Percentiles rank a stretch among this genome's conserved stretches.
These are phyloP conservation scores for Thoreauomyces humboldtii DNA, from an alignment of 192 early-diverging fungal species.

Conservation along the genomic window DNA sequence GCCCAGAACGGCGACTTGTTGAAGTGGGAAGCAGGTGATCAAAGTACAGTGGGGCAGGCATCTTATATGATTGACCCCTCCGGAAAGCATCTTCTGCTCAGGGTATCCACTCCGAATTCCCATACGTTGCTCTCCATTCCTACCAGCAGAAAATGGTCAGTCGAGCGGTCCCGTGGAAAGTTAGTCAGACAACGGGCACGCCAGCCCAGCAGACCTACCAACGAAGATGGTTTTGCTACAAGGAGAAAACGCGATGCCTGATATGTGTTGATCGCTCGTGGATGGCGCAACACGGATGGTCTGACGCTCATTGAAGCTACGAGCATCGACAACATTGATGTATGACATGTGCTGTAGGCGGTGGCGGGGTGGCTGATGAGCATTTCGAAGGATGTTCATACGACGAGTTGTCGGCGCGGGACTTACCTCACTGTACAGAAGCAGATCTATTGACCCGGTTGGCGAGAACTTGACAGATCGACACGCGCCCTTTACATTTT, in stretches of 20 bases:
- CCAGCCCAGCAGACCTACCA: conserved; percentile 59
- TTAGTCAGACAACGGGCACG: neutral
- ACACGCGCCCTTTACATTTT: conserved; percentile 71
- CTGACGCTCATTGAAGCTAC: conserved; percentile 82
- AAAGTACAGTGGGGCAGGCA: neutral
- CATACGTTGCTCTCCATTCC: conserved; percentile 79
- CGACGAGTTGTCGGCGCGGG: neutral
- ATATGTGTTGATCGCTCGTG: conserved; percentile 73
- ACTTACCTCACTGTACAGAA: conserved; percentile 70
- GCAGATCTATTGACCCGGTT: conserved; percentile 82
- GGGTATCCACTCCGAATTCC: conserved; percentile 80
- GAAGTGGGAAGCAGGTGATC: too few relatives aligned
- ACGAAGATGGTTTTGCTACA: conserved; percentile 85
- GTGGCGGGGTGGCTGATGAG: too few relatives aligned
- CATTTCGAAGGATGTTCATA: too few relatives aligned
- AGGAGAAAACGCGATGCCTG: conserved; percentile 79
- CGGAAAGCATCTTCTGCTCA: conserved; percentile 76
- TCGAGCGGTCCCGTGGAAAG: neutral
- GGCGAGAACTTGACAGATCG: conserved; percentile 93
- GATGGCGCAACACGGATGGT: conserved; percentile 71
- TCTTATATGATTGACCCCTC: conserved; percentile 70
- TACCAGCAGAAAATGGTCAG: conserved; percentile 20
- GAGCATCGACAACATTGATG: conserved; percentile 86
- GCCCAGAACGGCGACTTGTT: too few relatives aligned
- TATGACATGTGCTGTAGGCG: conserved; percentile 75